These are phyloP conservation scores for Herpetomonas tarakana DNA, from an alignment of 208 protist species.

Conservation along the genomic window DNA sequence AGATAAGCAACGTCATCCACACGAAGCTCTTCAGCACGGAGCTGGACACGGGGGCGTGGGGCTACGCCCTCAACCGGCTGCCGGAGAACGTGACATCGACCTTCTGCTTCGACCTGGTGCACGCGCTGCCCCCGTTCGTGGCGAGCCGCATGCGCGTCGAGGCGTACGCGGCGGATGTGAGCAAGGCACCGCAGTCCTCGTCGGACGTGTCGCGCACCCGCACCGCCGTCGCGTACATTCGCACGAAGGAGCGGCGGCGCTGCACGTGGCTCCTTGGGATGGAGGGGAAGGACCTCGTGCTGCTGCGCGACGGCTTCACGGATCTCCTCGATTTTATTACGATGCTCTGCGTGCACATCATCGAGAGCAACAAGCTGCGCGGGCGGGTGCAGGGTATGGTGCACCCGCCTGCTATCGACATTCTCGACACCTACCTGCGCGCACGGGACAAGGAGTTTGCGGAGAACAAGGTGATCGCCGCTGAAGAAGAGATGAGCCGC, in stretches of 20 bases:
- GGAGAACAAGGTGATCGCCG: constrained; percentile 16
- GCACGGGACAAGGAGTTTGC: constrained; percentile 44
- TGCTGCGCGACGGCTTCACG: constrained; percentile 84
- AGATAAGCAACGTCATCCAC: constrained; percentile 85
- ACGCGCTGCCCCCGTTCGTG: constrained; percentile 76
- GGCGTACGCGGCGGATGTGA: constrained; percentile 64
- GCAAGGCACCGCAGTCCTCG: constrained; percentile 19
- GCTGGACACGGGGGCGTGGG: constrained; percentile 84
- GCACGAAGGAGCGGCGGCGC: constrained; percentile 80
- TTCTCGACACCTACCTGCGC: constrained; percentile 73
- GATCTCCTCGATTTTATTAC: constrained; percentile 88
- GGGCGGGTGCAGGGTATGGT: constrained; percentile 79
- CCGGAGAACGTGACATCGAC: constrained; percentile 79
- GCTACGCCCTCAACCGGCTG: constrained; percentile 79
- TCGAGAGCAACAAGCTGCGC: constrained; percentile 88
- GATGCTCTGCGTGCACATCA: constrained; percentile 88
- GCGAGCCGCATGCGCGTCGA: constrained; percentile 70
- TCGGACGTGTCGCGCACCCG: constrained; percentile 17
- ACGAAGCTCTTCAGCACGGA: constrained; percentile 68
- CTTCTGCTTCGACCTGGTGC: constrained; percentile 80
- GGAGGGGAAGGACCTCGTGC: constrained; percentile 83
- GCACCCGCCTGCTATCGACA: constrained; percentile 77
- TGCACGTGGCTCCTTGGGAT: constrained; percentile 86
- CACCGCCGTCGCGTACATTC: constrained; percentile 62
- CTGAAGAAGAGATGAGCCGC: constrained; percentile 41